Percentiles rank a stretch among this genome's conserved stretches.
phyloP scores from a whole-genome alignment of 306 rosid genomes.

The Pyrus pyrifolia region DNA sequence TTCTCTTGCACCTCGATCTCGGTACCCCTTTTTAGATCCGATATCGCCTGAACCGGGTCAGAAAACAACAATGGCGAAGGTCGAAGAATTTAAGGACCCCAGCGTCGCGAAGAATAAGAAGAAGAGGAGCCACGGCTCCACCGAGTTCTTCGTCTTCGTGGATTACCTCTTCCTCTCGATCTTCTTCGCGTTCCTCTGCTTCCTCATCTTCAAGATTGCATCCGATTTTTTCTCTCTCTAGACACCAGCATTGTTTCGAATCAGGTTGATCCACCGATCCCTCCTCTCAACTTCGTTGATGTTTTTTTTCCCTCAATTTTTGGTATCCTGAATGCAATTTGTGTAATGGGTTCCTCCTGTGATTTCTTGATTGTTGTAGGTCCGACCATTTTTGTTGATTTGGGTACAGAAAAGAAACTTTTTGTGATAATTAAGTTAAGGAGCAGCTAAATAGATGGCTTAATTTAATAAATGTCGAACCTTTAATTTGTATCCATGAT shows the following conservation, averaged over 20 bases:
- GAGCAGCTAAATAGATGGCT: not conserved
- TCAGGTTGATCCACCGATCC: conserved; percentile 17
- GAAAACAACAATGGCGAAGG: conserved; percentile 39
- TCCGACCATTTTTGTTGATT: not conserved
- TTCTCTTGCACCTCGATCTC: not conserved
- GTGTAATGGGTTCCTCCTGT: not conserved
- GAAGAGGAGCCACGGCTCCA: conserved; percentile 57
- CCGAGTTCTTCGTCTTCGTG: conserved; percentile 54
- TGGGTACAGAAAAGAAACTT: not conserved
- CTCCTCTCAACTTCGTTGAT: not conserved
- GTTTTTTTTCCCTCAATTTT: not conserved
- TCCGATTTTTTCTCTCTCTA: conserved; percentile 28
- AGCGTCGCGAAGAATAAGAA: conserved; percentile 8
- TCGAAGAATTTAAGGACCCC: conserved; percentile 25
- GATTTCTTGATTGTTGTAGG: not conserved
- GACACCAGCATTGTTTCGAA: not conserved
- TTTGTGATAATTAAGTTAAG: not conserved
- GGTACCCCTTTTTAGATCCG: not conserved
- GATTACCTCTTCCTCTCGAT: conserved; percentile 64
- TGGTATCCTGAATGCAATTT: not conserved
- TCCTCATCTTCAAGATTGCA: conserved; percentile 48
- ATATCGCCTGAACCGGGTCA: not conserved
- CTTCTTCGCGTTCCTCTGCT: conserved; percentile 49
- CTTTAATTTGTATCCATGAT: not conserved
- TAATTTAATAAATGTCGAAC: not conserved